Evolutionary conservation across 139 green algal genomes (phyloP).

Genomic region (Volvox africanus): DNA sequence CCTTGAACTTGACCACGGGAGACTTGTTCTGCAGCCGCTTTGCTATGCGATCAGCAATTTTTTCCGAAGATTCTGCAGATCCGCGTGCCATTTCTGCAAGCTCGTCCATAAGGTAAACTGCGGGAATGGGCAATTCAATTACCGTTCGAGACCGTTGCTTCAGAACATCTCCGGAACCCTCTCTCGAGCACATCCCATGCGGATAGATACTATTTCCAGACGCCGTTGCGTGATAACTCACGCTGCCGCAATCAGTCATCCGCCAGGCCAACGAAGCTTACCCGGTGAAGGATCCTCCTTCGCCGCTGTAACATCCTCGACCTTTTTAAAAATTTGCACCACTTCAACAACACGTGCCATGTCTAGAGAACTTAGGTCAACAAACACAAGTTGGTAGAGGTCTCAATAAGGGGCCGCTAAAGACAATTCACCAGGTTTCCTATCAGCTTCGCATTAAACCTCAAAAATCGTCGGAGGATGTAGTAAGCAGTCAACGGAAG

Average conservation of each 20-base stretch:
- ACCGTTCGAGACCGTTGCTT: not conserved
- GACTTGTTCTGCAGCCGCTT: constrained; percentile 70
- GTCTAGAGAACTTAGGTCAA: not conserved
- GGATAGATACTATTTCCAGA: no score
- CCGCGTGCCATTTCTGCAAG: constrained; percentile 64
- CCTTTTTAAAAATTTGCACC: constrained; percentile 45
- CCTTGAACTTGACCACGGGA: constrained; percentile 85
- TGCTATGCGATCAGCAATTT: constrained; percentile 67
- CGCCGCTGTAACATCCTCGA: constrained; percentile 46
- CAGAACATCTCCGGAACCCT: constrained; percentile 9
- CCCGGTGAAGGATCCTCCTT: constrained; percentile 70
- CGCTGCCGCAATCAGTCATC: not conserved
- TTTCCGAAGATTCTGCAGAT: constrained; percentile 55
- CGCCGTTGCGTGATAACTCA: not conserved
- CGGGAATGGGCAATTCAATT: not conserved
- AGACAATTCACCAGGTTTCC: not conserved
- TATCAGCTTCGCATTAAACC: not conserved
- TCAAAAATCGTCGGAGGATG: not conserved
- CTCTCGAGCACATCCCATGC: no score
- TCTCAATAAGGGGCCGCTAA: not conserved
- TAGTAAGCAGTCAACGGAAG: not conserved
- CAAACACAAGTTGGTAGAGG: not conserved
- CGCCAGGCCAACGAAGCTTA: not conserved
- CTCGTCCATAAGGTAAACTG: constrained; percentile 90
- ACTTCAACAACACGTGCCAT: constrained; percentile 49